Evolutionary conservation across 441 rosid species (phyloP), one percentile per base, ranked within the genome.

Genomic region (Cnidoscolus chayamansa): DNA sequence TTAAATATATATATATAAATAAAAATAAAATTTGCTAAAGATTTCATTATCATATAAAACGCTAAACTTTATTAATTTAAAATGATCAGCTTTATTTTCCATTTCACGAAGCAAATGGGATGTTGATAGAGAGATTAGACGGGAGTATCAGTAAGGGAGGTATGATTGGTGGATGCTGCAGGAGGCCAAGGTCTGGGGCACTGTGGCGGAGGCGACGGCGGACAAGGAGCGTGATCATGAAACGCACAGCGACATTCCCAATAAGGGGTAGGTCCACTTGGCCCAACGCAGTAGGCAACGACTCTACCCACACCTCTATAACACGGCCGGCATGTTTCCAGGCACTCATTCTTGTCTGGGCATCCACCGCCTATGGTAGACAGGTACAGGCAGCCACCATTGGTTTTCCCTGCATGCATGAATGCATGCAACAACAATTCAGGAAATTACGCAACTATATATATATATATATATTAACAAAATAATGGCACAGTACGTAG

Each of bases 361-460:
- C 86, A 83, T 0, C 86, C 83, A 0, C 82, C 86, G 0, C 77
- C 80, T 2, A 43, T 49, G 13, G 68, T 73, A 0, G 80, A 76
- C 15, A 62, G 17, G 6, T 69, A 75, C 10, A 7, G 11, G 51
- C 80, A 75, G 1, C 16, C 76, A 4, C 58, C 53, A 63, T 49
- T 53, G 7, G 37, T 5, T 61, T 67, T 68, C 0, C 65, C 83
- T 80, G 71, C 78, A 65, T 4, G n/a, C 59, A 9, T 55, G 59
- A 25, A 25, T 25, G 25, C 25, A 25, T 25, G 25, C 25, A 25
- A 25, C 4, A n/a, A 48, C 45, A 3, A 40, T 40, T 40, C 45
- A 40, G 45, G 45, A 40, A 40, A 40, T 40, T 6, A 40, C 7
- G 6, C 45, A 40, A 40, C 45, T 40, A 40, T 40, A 5, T 40